phyloP scores from a whole-genome alignment of 352 stramenopile genomes.

The Pythium inflatum region DNA sequence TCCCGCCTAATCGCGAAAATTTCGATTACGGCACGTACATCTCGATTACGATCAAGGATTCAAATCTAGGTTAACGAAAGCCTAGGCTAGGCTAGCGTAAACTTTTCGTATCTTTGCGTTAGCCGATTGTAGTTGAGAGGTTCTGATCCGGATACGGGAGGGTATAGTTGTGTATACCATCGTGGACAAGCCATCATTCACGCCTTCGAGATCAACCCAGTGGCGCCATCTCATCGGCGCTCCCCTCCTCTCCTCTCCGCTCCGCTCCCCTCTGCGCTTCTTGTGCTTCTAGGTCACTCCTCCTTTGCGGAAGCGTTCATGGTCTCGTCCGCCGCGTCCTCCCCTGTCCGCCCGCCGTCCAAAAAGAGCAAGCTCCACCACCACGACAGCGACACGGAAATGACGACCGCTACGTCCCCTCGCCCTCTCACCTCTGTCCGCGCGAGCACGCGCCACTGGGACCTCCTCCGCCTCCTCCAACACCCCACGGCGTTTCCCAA shows the following conservation, averaged over 20 bases:
- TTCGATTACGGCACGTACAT: too few species aligned
- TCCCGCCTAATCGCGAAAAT: too few species aligned
- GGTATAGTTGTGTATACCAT: too few species aligned
- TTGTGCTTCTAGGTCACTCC: too few species aligned
- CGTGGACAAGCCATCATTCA: too few species aligned
- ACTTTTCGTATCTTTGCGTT: too few species aligned
- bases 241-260: background rate
- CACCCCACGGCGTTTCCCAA: conserved; percentile 79
- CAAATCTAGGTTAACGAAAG: too few species aligned
- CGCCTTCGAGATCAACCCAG: background rate
- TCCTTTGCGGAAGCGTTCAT: conserved; percentile 15
- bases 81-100: too few species aligned
- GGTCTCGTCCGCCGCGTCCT: conserved; percentile 25
- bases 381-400: background rate
- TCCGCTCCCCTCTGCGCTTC: background rate
- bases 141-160: too few species aligned
- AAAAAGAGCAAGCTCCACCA: conserved; percentile 34
- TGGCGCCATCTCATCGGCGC: background rate
- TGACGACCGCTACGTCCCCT: too few species aligned
- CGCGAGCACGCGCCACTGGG: conserved; percentile 59
- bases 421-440: conserved; percentile 18
- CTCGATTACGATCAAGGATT: too few species aligned
- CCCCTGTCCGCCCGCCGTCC: conserved; percentile 20
- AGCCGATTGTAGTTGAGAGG: background rate
- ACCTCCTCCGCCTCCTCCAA: conserved; percentile 66